Base-by-base conservation (phyloP, 1,284 basidiomycete genomes). In the Malassezia caprae region DNA sequence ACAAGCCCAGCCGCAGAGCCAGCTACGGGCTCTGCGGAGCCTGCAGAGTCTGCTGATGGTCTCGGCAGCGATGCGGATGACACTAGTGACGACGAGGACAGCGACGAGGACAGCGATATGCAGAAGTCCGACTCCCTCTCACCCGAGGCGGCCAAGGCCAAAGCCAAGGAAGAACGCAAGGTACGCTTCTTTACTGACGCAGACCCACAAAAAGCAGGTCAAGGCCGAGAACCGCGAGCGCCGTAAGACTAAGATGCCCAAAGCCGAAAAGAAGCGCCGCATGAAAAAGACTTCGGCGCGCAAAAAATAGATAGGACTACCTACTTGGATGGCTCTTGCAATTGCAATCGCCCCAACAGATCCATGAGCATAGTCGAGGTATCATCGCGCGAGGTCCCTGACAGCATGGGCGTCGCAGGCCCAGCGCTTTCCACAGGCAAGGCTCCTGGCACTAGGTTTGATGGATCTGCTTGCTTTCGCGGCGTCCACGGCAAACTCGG, bases 171-270 rank as follows among this genome's bases (percentile, higher is more conserved):
- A 13, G 15, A 59, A 26, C 57, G 59, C 39, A 68, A 66, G 43
- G 59, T 63, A 34, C 39, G 26, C 12, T 26, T 6, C 21, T 24
- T 15, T 34, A 37, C 35, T 15, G 13, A 32, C 48, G 42, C 45
- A 67, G 53, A 55, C 66, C 46, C 63, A 64, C 19, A 66, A 65
- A 49, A 63, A 63, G 34, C 56, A 61, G 15, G 67, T 60, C 23
- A 69, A 69, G 45, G 61, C 60, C 6, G 67, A 58, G 32, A 62
- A 63, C 12, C 60, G 71, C 17, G 71, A 72, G 50, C 63, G 62
- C 32, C 51, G 70, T 3, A 73, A 72, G 47, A 66, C 56, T 21
- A 73, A 72, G 58, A 73, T 72, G 70, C 64, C 68, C 21, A 73
- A 73, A 54, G 61, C 67, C 7, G 67, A 68, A 35, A 70, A 70